Evolutionary conservation across 2,329 filamentous ascomycete species (phyloP), one percentile per base, ranked within the genome.

Genomic region (Colletotrichum siamense): DNA sequence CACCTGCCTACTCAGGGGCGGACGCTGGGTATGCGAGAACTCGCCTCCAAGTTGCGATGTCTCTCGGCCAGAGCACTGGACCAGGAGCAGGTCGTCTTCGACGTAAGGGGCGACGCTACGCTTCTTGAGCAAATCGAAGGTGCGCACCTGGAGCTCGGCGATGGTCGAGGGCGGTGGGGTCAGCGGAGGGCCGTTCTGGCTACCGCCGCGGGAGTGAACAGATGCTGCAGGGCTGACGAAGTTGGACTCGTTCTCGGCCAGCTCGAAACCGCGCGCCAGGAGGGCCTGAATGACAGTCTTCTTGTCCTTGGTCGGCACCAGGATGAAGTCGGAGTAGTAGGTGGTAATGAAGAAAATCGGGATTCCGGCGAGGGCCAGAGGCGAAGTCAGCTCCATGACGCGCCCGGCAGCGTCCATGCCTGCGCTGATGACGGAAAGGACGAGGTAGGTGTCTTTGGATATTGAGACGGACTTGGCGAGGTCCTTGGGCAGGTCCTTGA

Each of bases 341-440:
- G 96, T 98, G 5, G 96, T 98, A 84, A 98, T 98, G 90, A 99
- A 99, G 88, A 99, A 98, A 82, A 99, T 98, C 69, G 96, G 95
- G 69, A 99, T 97, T 80, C 95, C 95, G 66, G 96, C 96, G 83
- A 98, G 90, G 32, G 97, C 96, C 36, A 99, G 89, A 7, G 96
- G 97, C 69, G 94, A 96, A 9, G 96, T 98, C 77, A 99, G 86
- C 82, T 99, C 96, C 80, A 98, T 91, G 8, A 99, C 96, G 72
- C 96, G 92, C 80, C 96, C 95, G 8, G 96, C 96, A 12, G 96
- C 96, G 82, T 98, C 96, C 80, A 98, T 93, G 9, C 96, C 96
- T 79, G 96, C 94, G 78, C 95, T 96, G 77, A 95, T 95, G 76
- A 99, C 95, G 78, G 96, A 95, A 83, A 99, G 95, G 39, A 96